Base-by-base conservation (phyloP, 2,329 filamentous ascomycete genomes). In the Colletotrichum sp. region DNA sequence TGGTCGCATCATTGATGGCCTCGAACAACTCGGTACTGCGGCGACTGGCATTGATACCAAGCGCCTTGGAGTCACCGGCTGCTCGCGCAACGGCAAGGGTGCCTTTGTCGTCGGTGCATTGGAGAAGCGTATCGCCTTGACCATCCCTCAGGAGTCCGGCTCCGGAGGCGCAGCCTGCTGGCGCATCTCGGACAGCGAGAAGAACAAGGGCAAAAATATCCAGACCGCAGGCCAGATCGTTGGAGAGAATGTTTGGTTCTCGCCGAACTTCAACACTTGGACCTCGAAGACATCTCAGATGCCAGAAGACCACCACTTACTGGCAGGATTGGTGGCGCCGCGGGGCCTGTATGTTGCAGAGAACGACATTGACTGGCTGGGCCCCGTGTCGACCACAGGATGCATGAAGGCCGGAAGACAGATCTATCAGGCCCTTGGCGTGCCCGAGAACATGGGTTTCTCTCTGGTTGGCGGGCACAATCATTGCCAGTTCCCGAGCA, bases 31-130 rank as follows among this genome's bases (percentile, higher is more conserved):
- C 57, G 84, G 85, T 16, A 79, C 82, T 19, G 81, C 81, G 15
- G 87, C 85, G 27, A 85, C 86, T 4, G 85, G 85, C 52, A 91
- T 93, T 80, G 87, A 91, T 81, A 79, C 86, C 28, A 85, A 81
- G 48, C 85, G 84, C 4, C 82, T 91, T 25, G 91, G 90, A 64
- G 90, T 92, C 3, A 93, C 91, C 16, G 91, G 91, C 7, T 93
- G 91, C 85, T 92, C 90, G 69, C 89, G 91, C 55, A 92, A 93
- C 82, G 91, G 91, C 72, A 93, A 93, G 84, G 91, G 91, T 15
- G 91, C 91, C 34, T 88, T 93, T 77, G 85, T 93, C n/a, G 89
- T 88, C 6, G 91, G 90, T 19, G 91, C 91, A 4, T 85, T 93
- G 27, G 90, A 91, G 75, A 81, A 85, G 70, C 90, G 91, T 57